Evolutionary conservation across 1,139 yeast species (phyloP), one percentile per base, ranked within the genome.

Genomic region (Hansenula anomala): DNA sequence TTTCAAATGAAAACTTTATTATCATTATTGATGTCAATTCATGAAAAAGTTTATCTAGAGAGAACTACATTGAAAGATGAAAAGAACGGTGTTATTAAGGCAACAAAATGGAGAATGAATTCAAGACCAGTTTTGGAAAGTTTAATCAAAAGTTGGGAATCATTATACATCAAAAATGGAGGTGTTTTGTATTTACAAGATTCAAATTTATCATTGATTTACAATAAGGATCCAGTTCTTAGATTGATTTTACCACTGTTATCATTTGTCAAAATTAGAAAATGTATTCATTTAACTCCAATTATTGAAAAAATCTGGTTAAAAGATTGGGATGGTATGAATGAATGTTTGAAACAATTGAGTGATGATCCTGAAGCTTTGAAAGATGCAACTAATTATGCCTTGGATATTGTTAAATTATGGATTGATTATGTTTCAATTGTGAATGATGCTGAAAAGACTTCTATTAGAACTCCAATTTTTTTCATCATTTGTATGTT

Each of bases 351-450:
- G 44, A 66, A 69, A 40, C 55, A 55, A 27, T 50, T 71, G 36
- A 50, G 51, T 23, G 64, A 64, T 30, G 86, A 80, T 51, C 72
- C 64, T 15, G 81, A 75, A 46, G 80, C 78, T 6, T 60, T 79
- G 32, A 67, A 78, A 36, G 85, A 79, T 49, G 72, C 83, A 10
- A 67, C 81, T 2, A 67, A 66, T 27, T 71, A 76, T 47, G 73
- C 83, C 4, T 58, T 80, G 32, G 81, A 76, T 43, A 74, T 81
- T 22, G 64, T 83, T 41, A 74, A 77, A 41, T 63, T 82, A 35
- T 83, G 92, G 92, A 73, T 76, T 35, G 82, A 79, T 45, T 78
- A 80, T 36, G 79, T 81, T 23, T 73, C 80, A 13, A 74, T 77
- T 36, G 72, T 72, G 22, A 73, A 75, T 41, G 82, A 80, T 55